Base-by-base conservation (phyloP, 192 early-diverging fungal genomes). In the Coemansia sp. region DNA sequence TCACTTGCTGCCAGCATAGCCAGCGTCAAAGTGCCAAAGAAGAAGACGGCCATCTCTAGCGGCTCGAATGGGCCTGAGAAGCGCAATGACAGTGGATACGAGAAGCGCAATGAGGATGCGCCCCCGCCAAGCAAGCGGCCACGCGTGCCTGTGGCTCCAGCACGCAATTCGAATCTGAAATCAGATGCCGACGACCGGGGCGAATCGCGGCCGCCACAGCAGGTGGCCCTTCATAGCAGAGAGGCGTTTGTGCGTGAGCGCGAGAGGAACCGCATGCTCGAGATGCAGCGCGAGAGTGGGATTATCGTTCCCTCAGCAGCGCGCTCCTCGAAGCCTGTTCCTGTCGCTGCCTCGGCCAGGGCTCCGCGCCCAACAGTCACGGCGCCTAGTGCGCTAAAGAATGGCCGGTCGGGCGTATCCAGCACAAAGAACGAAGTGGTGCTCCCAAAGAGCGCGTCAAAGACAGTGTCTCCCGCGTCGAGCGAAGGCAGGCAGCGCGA, bases 161-260 rank as follows among this genome's bases (percentile, higher is more conserved):
- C n/a, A 39, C 59, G 59, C 13, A 29, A 56, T 29, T 34, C 29
- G 13, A 32, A 27, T 15, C 38, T 62, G 13, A 18, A 39, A 41
- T 32, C 61, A 9, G 40, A 44, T 3, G 16, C 61, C 3, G 61
- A 29, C 20, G 15, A 29, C 61, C 10, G 13, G 41, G 61, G 40
- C 61, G 43, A 39, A 4, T 27, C 41, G 61, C 61, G 24, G 3
- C 18, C 61, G 15, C 44, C 61, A 4, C 39, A 41, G 15, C 10
- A 39, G 15, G 34, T 6, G 37, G 38, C 15, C 37, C 50, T 34
- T 18, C 66, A 62, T 15, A 64, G 61, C 49, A 35, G 76, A 45
- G 76, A 73, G 24, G 68, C 64, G 8, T 79, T 79, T 67, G 62
- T 79, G 7, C 76, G 76, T 22, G 76, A 79, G 64, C 71, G 76